Evolutionary conservation across 2,329 filamentous ascomycete genomes (phyloP).

Genomic region (Neurospora sp.): DNA sequence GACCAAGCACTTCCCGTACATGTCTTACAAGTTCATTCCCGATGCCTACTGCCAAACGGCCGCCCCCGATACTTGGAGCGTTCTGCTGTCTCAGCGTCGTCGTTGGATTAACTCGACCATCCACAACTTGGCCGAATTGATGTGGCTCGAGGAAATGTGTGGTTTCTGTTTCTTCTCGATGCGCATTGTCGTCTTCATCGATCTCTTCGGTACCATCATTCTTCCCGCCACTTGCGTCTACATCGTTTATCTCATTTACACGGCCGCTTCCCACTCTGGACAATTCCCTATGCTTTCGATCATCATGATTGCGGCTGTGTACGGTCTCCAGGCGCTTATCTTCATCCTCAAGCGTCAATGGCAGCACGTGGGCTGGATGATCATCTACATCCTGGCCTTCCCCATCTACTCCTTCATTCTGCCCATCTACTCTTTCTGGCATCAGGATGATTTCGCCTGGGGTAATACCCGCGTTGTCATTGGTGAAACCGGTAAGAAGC

Average conservation of each 20-base stretch:
- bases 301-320: slow-evolving; percentile 80
- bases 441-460: slow-evolving; percentile 98
- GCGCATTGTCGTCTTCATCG: slow-evolving; percentile 92
- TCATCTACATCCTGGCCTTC: slow-evolving; percentile 94
- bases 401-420: slow-evolving; percentile 88
- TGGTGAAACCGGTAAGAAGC: slow-evolving; percentile 83
- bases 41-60: slow-evolving; percentile 91
- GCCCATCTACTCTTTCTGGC: slow-evolving; percentile 98
- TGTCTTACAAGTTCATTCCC: slow-evolving; percentile 93
- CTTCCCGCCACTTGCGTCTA: slow-evolving; percentile 84
- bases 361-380: slow-evolving; percentile 99
- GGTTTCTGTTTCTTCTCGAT: slow-evolving; percentile 99
- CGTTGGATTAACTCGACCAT: slow-evolving; percentile 99
- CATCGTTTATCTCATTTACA: slow-evolving; percentile 79
- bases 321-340: slow-evolving; percentile 90
- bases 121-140: slow-evolving; percentile 87
- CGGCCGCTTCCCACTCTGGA: slow-evolving; percentile 56
- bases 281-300: slow-evolving; percentile 82
- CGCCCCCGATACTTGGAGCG: slow-evolving; percentile 87
- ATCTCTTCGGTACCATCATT: slow-evolving; percentile 86
- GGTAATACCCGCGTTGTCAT: slow-evolving; percentile 97
- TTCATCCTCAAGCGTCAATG: slow-evolving; percentile 96
- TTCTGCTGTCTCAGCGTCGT: slow-evolving; percentile 92
- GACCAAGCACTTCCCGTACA: slow-evolving; percentile 92
- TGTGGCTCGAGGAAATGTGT: slow-evolving; percentile 86